These are phyloP conservation scores for Davidsoniella neocaledoniae DNA, from an alignment of 2,329 filamentous ascomycete genomes.

Conservation along the genomic window DNA sequence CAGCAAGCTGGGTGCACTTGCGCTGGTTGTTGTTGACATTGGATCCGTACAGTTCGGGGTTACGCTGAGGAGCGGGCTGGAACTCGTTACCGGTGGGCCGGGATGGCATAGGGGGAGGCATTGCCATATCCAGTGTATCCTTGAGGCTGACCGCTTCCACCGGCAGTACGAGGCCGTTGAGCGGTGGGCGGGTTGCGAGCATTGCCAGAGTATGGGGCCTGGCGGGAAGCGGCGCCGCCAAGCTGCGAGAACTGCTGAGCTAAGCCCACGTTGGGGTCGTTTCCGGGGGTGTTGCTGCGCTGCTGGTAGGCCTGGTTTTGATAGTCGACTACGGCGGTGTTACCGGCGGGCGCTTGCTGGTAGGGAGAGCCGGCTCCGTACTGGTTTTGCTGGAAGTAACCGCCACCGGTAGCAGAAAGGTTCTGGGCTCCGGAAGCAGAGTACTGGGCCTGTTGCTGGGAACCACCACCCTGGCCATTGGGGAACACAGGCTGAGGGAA, in stretches of 20 bases:
- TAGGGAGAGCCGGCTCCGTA: constrained; percentile 17
- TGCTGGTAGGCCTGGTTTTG: constrained; percentile 30
- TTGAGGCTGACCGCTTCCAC: constrained; percentile 44
- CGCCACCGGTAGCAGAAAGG: constrained; percentile 9
- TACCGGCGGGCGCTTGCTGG: constrained; percentile 23
- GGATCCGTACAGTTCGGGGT: constrained; percentile 59
- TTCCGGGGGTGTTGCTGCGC: constrained; percentile 42
- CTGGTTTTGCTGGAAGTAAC: constrained; percentile 45
- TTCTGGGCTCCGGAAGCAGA: constrained; percentile 17
- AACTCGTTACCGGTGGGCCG: constrained; percentile 49
- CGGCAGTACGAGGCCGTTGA: constrained; percentile 72
- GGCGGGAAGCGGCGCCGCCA: constrained; percentile 51
- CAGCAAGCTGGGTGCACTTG: constrained; percentile 53
- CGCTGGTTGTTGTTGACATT: constrained; percentile 54
- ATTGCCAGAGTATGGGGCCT: constrained; percentile 37
- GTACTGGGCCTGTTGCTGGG: constrained; percentile 20
- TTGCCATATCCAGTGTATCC: constrained; percentile 50
- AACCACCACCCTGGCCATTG: constrained; percentile 22
- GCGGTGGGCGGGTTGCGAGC: constrained; percentile 44
- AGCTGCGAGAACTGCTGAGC: constrained; percentile 94
- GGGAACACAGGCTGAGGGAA: constrained; percentile 78
- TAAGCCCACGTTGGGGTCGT: constrained; percentile 77
- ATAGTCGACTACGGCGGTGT: constrained; percentile 30
- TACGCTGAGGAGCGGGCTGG: constrained; percentile 64
- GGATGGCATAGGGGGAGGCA: constrained; percentile 46